Evolutionary conservation across 768 basidiomycete genomes (phyloP).

Genomic region (Pulveroboletus sp.): DNA sequence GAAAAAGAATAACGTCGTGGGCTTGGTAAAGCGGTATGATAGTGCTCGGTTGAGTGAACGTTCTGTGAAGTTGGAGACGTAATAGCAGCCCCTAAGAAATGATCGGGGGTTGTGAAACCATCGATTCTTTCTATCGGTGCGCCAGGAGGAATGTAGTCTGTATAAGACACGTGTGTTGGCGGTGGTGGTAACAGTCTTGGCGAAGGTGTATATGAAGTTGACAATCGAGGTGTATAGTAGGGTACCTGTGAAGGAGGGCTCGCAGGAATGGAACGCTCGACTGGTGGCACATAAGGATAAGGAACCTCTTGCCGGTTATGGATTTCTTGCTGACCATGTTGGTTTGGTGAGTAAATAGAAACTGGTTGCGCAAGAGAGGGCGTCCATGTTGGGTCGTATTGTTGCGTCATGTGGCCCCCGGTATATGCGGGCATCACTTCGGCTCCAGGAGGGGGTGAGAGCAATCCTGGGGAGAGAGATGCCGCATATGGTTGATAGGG

Average conservation of each 20-base stretch:
- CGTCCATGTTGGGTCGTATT: constrained; percentile 8
- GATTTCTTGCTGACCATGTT: constrained; percentile 6
- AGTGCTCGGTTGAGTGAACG: constrained; percentile 50
- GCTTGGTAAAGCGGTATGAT: constrained; percentile 58
- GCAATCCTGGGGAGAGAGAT: constrained; percentile 14
- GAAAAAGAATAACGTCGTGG: constrained; percentile 51
- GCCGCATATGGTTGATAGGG: constrained; percentile 16
- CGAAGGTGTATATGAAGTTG: constrained; percentile 20
- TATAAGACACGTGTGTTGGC: constrained; percentile 23
- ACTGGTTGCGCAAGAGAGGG: constrained; percentile 4
- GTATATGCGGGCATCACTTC: constrained; percentile 7
- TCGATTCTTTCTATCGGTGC: constrained; percentile 12
- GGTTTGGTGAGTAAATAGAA: constrained; percentile 4
- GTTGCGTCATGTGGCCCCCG: constrained; percentile 4
- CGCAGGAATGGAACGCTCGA: constrained; percentile 52
- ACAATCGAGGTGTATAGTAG: constrained; percentile 35
- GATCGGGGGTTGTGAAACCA: constrained; percentile 38
- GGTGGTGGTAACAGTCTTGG: constrained; percentile 27
- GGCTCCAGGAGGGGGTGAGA: constrained; percentile 25
- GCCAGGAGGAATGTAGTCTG: constrained; percentile 12
- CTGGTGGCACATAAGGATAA: constrained; percentile 34
- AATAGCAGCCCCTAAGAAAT: constrained; percentile 58
- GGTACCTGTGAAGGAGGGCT: constrained; percentile 33
- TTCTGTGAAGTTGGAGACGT: constrained; percentile 52
- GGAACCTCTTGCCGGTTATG: constrained; percentile 16